These are phyloP conservation scores for Akanthomyces lecanii DNA, from an alignment of 2,329 filamentous ascomycete genomes.

Conservation along the genomic window DNA sequence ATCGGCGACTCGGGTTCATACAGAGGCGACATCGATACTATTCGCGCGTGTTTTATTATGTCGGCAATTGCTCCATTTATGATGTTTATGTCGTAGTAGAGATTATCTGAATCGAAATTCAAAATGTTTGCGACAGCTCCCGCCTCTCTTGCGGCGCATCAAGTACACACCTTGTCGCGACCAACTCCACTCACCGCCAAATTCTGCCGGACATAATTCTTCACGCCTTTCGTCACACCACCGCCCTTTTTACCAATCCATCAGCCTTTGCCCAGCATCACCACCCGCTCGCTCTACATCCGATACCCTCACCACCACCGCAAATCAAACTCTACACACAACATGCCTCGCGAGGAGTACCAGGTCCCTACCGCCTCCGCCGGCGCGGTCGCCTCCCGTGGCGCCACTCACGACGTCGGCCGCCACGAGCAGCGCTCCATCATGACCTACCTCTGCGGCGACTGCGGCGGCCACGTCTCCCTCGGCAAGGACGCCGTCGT, in stretches of 20 bases:
- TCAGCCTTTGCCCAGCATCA: not conserved
- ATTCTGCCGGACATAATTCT: slow-evolving; percentile 24
- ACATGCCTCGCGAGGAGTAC: slow-evolving; percentile 72
- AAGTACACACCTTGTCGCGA: not conserved
- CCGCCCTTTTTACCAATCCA: not conserved
- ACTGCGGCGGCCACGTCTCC: slow-evolving; percentile 40
- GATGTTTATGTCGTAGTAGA: no score
- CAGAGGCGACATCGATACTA: no score
- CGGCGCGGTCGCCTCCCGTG: slow-evolving; percentile 38
- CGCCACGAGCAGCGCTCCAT: slow-evolving; percentile 35
- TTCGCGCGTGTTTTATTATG: no score
- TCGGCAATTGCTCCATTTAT: no score
- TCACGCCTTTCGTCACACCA: not conserved
- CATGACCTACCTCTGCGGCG: slow-evolving; percentile 41
- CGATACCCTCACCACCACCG: not conserved
- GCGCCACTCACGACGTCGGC: slow-evolving; percentile 37
- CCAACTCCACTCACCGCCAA: slow-evolving; percentile 20
- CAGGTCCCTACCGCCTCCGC: slow-evolving; percentile 59
- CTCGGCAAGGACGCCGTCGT: slow-evolving; percentile 47
- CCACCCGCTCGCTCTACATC: not conserved
- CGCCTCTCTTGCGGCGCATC: no score
- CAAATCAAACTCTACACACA: not conserved
- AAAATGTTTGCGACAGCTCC: no score
- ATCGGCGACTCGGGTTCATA: no score
- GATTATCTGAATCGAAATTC: no score